Conservation (phyloP, 2,329 filamentous ascomycete genomes). For the Diaporthe sp. region DNA sequence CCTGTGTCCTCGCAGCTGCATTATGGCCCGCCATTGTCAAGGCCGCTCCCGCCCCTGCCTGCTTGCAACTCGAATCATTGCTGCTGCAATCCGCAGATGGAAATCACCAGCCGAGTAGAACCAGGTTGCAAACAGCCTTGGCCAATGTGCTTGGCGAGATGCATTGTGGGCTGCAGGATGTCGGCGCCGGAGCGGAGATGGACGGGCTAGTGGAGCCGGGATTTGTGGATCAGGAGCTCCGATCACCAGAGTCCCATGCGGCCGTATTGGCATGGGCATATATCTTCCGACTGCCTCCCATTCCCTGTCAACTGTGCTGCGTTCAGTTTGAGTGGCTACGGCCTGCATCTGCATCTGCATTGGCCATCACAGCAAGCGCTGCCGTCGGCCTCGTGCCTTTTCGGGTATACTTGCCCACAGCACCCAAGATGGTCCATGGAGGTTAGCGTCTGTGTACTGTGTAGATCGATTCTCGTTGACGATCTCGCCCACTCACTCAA, state of each 20-base stretch:
- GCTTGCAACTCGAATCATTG: background rate
- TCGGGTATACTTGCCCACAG: background rate
- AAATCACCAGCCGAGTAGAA: too few species aligned
- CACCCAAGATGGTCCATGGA: background rate
- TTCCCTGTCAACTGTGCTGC: background rate
- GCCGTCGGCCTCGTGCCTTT: background rate
- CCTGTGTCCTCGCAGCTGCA: background rate
- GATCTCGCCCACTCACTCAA: background rate
- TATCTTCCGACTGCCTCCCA: background rate
- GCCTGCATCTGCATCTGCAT: background rate
- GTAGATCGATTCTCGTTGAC: background rate
- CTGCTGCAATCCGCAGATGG: background rate
- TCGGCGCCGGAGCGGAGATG: background rate
- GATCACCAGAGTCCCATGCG: background rate
- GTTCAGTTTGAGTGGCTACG: background rate
- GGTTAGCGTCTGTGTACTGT: background rate
- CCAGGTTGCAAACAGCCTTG: background rate
- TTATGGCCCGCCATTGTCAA: background rate
- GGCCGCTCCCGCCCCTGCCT: background rate
- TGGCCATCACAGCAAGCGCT: background rate
- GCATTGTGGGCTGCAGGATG: background rate
- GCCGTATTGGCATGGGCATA: background rate
- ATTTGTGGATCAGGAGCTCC: background rate
- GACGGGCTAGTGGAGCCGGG: background rate
- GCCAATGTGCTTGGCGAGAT: background rate